Evolutionary conservation across 1,284 basidiomycete species (phyloP).

Genomic region (Prillingera fragicola): DNA sequence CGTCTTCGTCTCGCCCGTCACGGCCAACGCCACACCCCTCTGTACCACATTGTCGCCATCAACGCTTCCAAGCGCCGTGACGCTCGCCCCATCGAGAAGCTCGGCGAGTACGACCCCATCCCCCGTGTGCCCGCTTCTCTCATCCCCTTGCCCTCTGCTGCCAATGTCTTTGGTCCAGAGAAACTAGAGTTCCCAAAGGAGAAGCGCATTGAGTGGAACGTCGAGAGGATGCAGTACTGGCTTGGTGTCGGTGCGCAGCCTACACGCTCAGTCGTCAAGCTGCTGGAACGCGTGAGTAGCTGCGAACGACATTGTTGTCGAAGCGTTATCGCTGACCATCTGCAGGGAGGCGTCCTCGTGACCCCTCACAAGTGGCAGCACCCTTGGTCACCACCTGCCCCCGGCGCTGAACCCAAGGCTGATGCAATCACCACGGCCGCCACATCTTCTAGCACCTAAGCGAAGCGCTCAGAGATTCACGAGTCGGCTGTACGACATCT

Average conservation of each 20-base stretch:
- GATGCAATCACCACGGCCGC: background rate
- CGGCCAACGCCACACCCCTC: conserved; percentile 68
- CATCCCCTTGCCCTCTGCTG: conserved; percentile 20
- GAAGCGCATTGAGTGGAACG: conserved; percentile 85
- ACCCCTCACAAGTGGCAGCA: conserved; percentile 44
- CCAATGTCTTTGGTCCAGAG: conserved; percentile 41
- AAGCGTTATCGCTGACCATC: conserved; percentile 6
- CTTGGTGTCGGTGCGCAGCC: conserved; percentile 77
- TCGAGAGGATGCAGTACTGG: conserved; percentile 86
- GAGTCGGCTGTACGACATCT: background rate
- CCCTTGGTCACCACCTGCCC: conserved; percentile 24
- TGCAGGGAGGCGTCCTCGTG: conserved; percentile 38
- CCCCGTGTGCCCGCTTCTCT: conserved; percentile 34
- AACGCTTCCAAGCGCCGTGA: conserved; percentile 69
- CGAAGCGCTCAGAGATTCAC: background rate
- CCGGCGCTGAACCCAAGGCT: too few relatives aligned
- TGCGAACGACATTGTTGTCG: background rate
- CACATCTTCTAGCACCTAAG: background rate
- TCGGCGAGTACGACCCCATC: conserved; percentile 79
- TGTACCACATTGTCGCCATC: conserved; percentile 81
- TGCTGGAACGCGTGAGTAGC: conserved; percentile 70
- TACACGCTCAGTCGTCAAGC: conserved; percentile 65
- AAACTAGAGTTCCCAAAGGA: conserved; percentile 38
- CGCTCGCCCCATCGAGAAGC: conserved; percentile 81
- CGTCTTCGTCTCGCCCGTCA: conserved; percentile 81